Evolutionary conservation across 208 protist genomes (phyloP).

Genomic region (Herpetomonas tarakana): DNA sequence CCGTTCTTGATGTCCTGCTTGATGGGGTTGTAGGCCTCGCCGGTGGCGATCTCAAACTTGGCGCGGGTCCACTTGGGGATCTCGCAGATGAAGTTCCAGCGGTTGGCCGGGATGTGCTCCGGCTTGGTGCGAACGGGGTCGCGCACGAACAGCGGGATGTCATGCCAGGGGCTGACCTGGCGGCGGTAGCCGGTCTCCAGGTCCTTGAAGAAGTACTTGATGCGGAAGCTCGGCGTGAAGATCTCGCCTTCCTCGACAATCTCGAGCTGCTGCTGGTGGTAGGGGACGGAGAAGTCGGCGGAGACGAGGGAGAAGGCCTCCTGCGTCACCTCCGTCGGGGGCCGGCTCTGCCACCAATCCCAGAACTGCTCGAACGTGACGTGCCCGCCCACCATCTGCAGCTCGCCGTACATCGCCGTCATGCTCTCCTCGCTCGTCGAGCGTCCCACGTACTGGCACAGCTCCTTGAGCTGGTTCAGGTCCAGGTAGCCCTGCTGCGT

Average conservation of each 20-base stretch:
- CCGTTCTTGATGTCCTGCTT: slow-evolving; percentile 97
- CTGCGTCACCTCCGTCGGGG: slow-evolving; percentile 37
- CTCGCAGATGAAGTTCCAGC: slow-evolving; percentile 93
- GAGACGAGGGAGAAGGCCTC: slow-evolving; percentile 84
- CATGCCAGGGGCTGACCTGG: slow-evolving; percentile 91
- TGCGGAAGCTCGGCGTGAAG: slow-evolving; percentile 91
- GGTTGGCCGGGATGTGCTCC: slow-evolving; percentile 74
- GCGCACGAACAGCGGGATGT: slow-evolving; percentile 86
- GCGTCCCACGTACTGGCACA: slow-evolving; percentile 80
- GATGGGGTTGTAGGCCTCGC: slow-evolving; percentile 94
- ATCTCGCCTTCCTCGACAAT: slow-evolving; percentile 78
- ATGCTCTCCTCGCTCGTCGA: slow-evolving; percentile 36
- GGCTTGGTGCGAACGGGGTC: slow-evolving; percentile 87
- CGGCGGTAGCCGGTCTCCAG: slow-evolving; percentile 67
- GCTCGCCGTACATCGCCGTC: slow-evolving; percentile 55
- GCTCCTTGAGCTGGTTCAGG: slow-evolving; percentile 51
- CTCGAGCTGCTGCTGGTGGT: slow-evolving; percentile 89
- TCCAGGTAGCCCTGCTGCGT: slow-evolving; percentile 73
- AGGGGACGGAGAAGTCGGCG: slow-evolving; percentile 85
- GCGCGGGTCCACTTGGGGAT: slow-evolving; percentile 94
- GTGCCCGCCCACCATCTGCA: slow-evolving; percentile 36
- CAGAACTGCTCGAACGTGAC: slow-evolving; percentile 89
- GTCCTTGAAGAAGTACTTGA: slow-evolving; percentile 89
- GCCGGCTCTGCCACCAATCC: slow-evolving; percentile 73
- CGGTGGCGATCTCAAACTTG: slow-evolving; percentile 96